Evolutionary conservation across 306 rosid species (phyloP).

Genomic region (Adenanthera pavonina): DNA sequence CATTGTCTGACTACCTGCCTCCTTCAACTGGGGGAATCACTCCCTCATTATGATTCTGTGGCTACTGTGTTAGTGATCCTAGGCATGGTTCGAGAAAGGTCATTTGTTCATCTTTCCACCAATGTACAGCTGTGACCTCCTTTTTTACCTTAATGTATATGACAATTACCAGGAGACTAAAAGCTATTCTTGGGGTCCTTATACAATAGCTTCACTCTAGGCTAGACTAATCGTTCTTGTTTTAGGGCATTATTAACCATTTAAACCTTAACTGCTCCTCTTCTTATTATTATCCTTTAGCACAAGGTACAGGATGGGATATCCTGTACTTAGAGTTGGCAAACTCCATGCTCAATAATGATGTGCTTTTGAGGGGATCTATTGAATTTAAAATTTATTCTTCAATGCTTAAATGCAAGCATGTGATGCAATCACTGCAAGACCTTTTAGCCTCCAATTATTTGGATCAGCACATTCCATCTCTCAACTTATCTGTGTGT

Average conservation of each 20-base stretch:
- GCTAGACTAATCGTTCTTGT: not conserved
- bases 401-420: not conserved
- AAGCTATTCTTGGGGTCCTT: not conserved
- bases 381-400: not conserved
- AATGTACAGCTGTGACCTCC: not conserved
- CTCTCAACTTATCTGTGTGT: not conserved
- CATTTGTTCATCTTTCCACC: not conserved
- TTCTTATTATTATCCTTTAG: not conserved
- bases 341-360: not conserved
- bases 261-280: not conserved
- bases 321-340: not conserved
- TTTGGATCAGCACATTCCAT: slow-evolving; percentile 4
- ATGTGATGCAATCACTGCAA: not conserved
- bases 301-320: not conserved
- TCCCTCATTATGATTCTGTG: slow-evolving; percentile 3
- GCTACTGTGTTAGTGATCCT: slow-evolving; percentile 22
- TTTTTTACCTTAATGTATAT: not conserved
- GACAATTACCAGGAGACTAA: not conserved
- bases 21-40: slow-evolving; percentile 21
- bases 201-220: not conserved
- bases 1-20: not conserved
- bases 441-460: not conserved
- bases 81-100: slow-evolving; percentile 6
- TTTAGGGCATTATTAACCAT: not conserved
- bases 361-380: not conserved